phyloP scores from a whole-genome alignment of 1,139 yeast genomes.

The Scheffersomyces cryptocercus region DNA sequence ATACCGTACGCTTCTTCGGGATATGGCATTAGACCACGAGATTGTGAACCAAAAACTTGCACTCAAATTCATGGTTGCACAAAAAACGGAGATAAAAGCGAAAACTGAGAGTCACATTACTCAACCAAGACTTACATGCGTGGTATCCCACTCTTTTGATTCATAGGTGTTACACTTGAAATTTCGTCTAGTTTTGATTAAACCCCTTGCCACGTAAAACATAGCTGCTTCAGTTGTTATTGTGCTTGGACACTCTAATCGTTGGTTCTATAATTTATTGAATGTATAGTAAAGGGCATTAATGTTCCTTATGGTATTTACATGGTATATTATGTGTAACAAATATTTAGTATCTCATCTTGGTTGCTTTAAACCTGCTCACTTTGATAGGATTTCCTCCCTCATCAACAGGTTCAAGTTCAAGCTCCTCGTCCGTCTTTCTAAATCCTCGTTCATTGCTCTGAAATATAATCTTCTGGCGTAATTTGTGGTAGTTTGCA shows the following conservation, averaged over 20 bases:
- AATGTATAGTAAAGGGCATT: not conserved
- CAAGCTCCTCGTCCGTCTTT: conserved; percentile 51
- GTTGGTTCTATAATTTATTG: conserved; percentile 5
- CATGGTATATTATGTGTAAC: too few relatives aligned
- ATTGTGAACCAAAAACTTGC: too few relatives aligned
- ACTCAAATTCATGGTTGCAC: too few relatives aligned
- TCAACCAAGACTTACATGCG: too few relatives aligned
- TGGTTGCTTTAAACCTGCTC: conserved; percentile 72
- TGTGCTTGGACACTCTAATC: not conserved
- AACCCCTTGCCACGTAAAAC: conserved; percentile 4
- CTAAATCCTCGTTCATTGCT: conserved; percentile 49
- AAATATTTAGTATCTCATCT: conserved; percentile 12
- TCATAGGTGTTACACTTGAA: too few relatives aligned
- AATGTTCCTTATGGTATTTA: too few relatives aligned
- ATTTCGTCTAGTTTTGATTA: conserved; percentile 3
- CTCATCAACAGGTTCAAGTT: conserved; percentile 73
- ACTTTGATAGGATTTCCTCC: conserved; percentile 57
- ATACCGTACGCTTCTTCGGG: too few relatives aligned
- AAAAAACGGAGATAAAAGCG: too few relatives aligned
- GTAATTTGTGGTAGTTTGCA: conserved; percentile 56
- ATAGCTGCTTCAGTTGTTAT: conserved; percentile 7
- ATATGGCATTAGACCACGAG: too few relatives aligned
- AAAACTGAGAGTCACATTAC: too few relatives aligned
- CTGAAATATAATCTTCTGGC: conserved; percentile 49
- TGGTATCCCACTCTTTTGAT: too few relatives aligned